Percentiles rank a stretch among this genome's conserved stretches.
Evolutionary conservation across 768 basidiomycete species (phyloP).

Genomic region (Leccinum sublutescens): DNA sequence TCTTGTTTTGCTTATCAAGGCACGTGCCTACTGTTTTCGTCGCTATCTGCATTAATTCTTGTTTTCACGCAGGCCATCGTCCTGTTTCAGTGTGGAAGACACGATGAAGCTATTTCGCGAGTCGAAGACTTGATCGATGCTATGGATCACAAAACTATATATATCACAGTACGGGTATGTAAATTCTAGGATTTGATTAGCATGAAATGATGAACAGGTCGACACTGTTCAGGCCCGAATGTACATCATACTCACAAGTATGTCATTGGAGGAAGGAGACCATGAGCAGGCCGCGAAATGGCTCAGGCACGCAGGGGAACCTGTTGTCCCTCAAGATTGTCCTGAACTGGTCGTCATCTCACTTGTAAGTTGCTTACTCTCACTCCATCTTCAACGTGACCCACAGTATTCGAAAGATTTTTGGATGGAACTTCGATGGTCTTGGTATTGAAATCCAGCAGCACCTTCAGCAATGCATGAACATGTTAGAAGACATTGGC

Average conservation of each 20-base stretch:
- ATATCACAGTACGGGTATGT: constrained; percentile 5
- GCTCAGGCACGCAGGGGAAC: no score
- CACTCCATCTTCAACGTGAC: neutral
- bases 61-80: constrained; percentile 1
- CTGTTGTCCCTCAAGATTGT: neutral
- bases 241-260: neutral
- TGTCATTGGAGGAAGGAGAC: neutral
- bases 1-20: constrained; percentile 18
- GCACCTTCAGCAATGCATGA: neutral
- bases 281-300: neutral
- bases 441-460: neutral
- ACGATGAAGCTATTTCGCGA: neutral
- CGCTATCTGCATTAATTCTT: neutral
- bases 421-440: constrained; percentile 15
- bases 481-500: neutral
- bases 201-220: neutral
- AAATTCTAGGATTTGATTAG: fast-evolving
- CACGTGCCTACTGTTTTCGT: fast-evolving
- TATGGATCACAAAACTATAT: neutral
- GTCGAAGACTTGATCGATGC: constrained; percentile 1
- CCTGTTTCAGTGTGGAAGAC: constrained; percentile 7
- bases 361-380: neutral
- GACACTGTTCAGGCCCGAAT: constrained; percentile 9
- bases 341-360: constrained; percentile 6
- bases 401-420: neutral